Conservation (phyloP, 352 stramenopile genomes). For the Saprolegnia parasitica region DNA sequence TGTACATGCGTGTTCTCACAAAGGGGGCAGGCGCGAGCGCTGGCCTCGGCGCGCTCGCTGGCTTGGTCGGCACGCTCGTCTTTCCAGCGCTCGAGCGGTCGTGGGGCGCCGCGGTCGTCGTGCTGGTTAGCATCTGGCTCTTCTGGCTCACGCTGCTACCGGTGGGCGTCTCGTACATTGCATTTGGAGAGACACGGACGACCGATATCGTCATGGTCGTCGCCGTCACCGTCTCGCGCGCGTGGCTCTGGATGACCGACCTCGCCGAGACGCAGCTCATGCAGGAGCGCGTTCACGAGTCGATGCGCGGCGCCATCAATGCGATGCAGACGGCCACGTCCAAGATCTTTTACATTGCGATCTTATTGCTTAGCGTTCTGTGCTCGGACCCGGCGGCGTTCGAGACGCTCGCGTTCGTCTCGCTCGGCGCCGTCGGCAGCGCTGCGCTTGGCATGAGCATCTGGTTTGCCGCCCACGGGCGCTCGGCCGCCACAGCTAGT, state of each 20-base stretch:
- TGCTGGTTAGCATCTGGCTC: constrained; percentile 55
- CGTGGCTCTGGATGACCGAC: constrained; percentile 54
- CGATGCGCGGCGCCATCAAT: constrained; percentile 49
- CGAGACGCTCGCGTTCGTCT: constrained; percentile 51
- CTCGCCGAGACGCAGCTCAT: constrained; percentile 62
- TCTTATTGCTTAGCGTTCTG: constrained; percentile 44
- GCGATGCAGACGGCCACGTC: constrained; percentile 57
- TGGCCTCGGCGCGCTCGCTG: constrained; percentile 42
- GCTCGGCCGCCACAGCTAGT: background rate
- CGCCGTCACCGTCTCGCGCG: constrained; percentile 46
- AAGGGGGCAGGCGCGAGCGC: background rate
- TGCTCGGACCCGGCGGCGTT: constrained; percentile 54
- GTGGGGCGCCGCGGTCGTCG: constrained; percentile 40
- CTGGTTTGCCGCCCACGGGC: constrained; percentile 35
- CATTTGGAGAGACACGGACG: constrained; percentile 39
- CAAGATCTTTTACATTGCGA: constrained; percentile 61
- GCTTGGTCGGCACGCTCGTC: constrained; percentile 49
- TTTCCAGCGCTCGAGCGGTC: constrained; percentile 37
- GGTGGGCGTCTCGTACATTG: constrained; percentile 39
- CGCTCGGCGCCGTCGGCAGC: constrained; percentile 40
- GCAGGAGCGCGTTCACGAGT: constrained; percentile 55
- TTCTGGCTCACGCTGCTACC: constrained; percentile 53
- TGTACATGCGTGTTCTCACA: background rate
- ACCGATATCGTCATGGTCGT: constrained; percentile 55
- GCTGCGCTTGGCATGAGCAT: constrained; percentile 49